Evolutionary conservation across 129 eudicot genomes (phyloP), one percentile per base, ranked within the genome.

Genomic region (Flaveria trinervia): DNA sequence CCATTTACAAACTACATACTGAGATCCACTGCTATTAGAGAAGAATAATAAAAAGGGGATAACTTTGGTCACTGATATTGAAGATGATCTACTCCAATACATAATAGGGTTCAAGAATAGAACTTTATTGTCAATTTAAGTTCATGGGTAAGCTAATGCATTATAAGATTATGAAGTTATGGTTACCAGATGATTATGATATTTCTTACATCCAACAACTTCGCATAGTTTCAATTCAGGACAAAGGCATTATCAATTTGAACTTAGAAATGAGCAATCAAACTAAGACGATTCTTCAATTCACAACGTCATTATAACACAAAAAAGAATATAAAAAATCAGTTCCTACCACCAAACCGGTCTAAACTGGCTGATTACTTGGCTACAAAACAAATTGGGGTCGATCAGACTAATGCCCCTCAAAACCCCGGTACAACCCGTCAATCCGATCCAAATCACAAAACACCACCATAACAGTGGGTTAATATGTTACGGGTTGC

Each of bases 171-270:
- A 28, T 28, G 33, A 3, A 28, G 1, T 30, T 13, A 14, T 14
- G 45, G 33, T 30, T 30, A 30, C 69, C 22, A 64, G 6, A 14
- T 0, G 4, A 28, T 28, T 6, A 30, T 7, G 11, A 33, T 30
- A 7, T 13, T 30, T 36, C 22, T 36, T 36, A 50, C 1, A 64
- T 25, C 44, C 18, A 64, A 64, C 18, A 64, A 64, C 9, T 64
- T 62, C 11, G 57, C 23, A 20, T 69, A 70, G 26, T 23, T 26
- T 55, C 70, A 56, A 41, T 43, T 78, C 36, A 44, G 15, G 49
- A 22, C n/a, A 55, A 45, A 70, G 8, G 36, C 12, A 39, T 20
- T 69, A 9, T 1, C 12, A 54, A 22, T 49, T 60, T 55, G n/a
- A 25, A 36, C n/a, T 14, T 10, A 26, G 25, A 39, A 64, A 54